Percentiles rank a stretch among this genome's conserved stretches.
phyloP scores from a whole-genome alignment of 2,329 filamentous ascomycete species.

The Colletotrichum musae region DNA sequence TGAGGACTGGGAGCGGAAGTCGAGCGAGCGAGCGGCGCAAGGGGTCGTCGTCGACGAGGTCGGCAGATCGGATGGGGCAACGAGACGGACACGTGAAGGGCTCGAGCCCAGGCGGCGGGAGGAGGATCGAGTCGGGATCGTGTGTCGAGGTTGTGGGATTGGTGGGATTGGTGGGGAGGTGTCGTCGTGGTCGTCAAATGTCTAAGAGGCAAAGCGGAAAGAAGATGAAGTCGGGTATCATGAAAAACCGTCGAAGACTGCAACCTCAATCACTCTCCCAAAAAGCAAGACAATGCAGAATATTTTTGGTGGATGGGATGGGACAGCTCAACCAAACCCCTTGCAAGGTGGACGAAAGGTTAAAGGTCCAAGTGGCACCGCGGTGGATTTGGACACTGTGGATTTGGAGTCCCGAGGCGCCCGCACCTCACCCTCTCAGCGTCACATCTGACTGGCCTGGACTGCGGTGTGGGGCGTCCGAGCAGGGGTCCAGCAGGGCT shows the following conservation, averaged over 20 bases:
- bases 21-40: conserved; percentile 2
- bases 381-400: no score
- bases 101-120: background rate
- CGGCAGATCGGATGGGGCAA: background rate
- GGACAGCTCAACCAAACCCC: no score
- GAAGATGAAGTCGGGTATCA: conserved; percentile 27
- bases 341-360: no score
- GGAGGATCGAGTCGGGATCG: conserved; percentile 1
- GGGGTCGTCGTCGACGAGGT: background rate
- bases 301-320: background rate
- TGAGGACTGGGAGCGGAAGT: background rate
- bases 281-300: conserved; percentile 17
- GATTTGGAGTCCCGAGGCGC: no score
- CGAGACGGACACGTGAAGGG: conserved; percentile 22
- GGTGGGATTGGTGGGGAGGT: background rate
- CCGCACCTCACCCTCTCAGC: no score
- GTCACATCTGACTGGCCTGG: no score
- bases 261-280: conserved; percentile 7
- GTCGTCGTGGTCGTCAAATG: background rate
- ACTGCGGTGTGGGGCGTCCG: no score
- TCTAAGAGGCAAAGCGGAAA: background rate
- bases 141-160: conserved; percentile 16
- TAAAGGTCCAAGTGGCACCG: no score
- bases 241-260: conserved; percentile 29
- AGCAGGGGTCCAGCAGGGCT: no score